Evolutionary conservation across 169 alveolate species (phyloP), one percentile per base, ranked within the genome.

Genomic region (Theileria parva): DNA sequence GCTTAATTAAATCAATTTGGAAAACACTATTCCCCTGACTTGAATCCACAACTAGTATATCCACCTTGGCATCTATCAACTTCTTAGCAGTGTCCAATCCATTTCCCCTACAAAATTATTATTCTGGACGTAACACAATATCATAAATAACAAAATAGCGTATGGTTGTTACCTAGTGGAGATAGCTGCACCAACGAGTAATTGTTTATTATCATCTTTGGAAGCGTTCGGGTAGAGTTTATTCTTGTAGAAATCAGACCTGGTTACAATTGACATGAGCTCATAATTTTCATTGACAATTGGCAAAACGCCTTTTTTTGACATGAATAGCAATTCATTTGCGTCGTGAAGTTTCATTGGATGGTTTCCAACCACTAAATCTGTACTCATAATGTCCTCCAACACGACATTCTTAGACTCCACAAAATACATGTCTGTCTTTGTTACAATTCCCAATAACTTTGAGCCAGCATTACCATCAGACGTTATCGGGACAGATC

Each of bases 1-100:
- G 90, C 71, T 92, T 93, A 78, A 96, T 88, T 75, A 93, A 79
- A 67, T 95, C 97, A 21, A 94, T 86, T 77, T 94, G 97, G 75
- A 91, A 94, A 28, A 91, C 83, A 74, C 97, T 93, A 86, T 95
- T 94, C 37, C 99, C 99, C 91, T 96, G 98, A 84, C 96, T 92
- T 72, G 98, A 94, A 89, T 96, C 99, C 57, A 96, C 88, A 76
- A 95, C 95, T 39, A 96, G 57, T 12, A 93, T 83, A 69, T 92
- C 96, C 8, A 88, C 91, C 57, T 85, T 85, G 28, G 92, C 91
- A 30, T 88, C 89, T 0, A 74, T 51, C 44, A 95, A 53, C 70
- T 77, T 83, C 27, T 66, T 73, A 11, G 89, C 94, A 39, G 79
- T 79, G 25, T 89, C 94, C 32, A 89, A 4, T 1, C 87, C 79